phyloP scores from a whole-genome alignment of 78 protist genomes.

The Chrysochromulina tobinii region DNA sequence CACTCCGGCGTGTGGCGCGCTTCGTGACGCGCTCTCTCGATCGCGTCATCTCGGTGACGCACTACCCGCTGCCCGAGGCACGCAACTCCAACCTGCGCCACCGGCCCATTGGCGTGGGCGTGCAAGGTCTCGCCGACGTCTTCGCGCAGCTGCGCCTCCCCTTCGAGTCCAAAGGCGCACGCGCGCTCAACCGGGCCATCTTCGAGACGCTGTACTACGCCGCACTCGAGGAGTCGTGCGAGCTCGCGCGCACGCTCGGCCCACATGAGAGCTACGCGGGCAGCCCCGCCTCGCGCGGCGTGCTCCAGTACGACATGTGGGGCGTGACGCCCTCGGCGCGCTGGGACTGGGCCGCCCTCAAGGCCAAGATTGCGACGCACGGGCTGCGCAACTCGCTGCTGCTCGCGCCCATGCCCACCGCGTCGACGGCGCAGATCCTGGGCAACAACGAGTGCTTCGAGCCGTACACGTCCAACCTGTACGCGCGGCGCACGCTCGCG shows the following conservation, averaged over 20 bases:
- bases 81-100: constrained; percentile 87
- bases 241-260: constrained; percentile 71
- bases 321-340: constrained; percentile 69
- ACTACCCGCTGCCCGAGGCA: constrained; percentile 95
- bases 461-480: constrained; percentile 97
- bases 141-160: constrained; percentile 88
- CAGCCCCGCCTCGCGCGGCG: constrained; percentile 85
- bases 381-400: constrained; percentile 96
- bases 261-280: constrained; percentile 75
- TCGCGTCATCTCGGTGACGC: constrained; percentile 91
- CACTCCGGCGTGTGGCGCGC: constrained; percentile 53
- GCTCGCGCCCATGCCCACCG: constrained; percentile 99
- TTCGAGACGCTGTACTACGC: constrained; percentile 95
- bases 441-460: constrained; percentile 98
- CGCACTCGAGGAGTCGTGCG: constrained; percentile 38
- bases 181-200: constrained; percentile 88
- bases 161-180: constrained; percentile 87
- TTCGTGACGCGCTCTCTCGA: constrained; percentile 81
- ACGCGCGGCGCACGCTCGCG: constrained; percentile 89
- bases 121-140: constrained; percentile 93
- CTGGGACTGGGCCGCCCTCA: constrained; percentile 58
- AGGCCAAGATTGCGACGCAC: constrained; percentile 16
- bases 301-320: constrained; percentile 96
- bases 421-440: constrained; percentile 97
- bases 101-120: constrained; percentile 85